Evolutionary conservation across 2,329 filamentous ascomycete species (phyloP), one percentile per base, ranked within the genome.

Genomic region (Pochonia chlamydosporia): DNA sequence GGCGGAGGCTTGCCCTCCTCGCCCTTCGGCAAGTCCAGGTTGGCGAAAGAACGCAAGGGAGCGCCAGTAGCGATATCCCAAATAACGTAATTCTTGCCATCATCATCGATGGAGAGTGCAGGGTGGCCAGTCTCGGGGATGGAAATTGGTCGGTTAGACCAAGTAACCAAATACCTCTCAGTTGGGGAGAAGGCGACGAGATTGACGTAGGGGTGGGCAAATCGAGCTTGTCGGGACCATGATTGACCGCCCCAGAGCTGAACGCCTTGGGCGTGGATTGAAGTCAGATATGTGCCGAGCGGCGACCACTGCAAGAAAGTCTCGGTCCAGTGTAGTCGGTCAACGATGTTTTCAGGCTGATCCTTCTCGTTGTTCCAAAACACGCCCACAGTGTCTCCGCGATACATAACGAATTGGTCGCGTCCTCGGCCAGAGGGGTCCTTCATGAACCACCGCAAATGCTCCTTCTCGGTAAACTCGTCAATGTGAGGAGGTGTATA

Each of bases 311-410:
- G 89, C 43, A 99, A 85, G 64, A 99, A 99, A 31, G 89, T 89
- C 70, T 99, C 93, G 51, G 93, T 99, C 93, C 93, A 99, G 76
- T 95, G 88, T 61, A 87, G 84, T 57, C 93, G 85, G 63, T 97
- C 92, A 49, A 99, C 89, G 31, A 96, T 81, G 54, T 81, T 82
- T 68, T 99, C 93, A 4, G 92, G 90, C 20, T 78, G 70, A 51
- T 96, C 91, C 70, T 87, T 92, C 72, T 95, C 93, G 76, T 95
- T 95, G 75, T 97, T 97, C 92, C 92, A 99, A 77, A 87, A 96
- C 5, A 99, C 87, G 50, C 90, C 91, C 31, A 99, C 93, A 53
- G 85, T 86, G 45, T 99, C 93, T 57, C 85, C 87, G 45, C 89
- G 85, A 76, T 87, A 96, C 81, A 97, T 90, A 66, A 88, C 88